A percentile compares a stretch with the other conserved stretches of the same genome.
phyloP scores from a whole-genome alignment of 1,284 basidiomycete genomes.

The Schizophyllum amplum region DNA sequence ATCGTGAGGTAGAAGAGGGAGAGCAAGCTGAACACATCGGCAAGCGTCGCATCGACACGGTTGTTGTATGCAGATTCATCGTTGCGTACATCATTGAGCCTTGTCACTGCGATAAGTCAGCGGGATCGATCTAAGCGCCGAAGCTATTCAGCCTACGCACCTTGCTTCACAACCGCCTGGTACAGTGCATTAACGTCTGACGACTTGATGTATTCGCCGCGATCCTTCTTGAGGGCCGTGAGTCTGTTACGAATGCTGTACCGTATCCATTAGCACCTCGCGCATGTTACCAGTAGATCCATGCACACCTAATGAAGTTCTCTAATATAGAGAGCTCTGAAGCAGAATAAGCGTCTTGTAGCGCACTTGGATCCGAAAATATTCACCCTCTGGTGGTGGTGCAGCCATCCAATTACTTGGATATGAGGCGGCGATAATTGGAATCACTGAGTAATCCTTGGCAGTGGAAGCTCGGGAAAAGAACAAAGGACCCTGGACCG shows the following conservation, averaged over 20 bases:
- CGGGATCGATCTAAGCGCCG: not conserved
- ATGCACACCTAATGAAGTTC: slow-evolving; percentile 79
- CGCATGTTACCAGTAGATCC: slow-evolving; percentile 1
- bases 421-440: too few relatives aligned
- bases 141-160: slow-evolving; percentile 32
- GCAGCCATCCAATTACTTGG: not conserved
- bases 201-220: slow-evolving; percentile 82
- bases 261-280: slow-evolving; percentile 19
- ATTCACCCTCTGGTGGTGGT: not conserved
- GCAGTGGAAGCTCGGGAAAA: too few relatives aligned
- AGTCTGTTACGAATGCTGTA: slow-evolving; percentile 84
- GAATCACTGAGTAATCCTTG: too few relatives aligned
- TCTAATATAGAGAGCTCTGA: slow-evolving; percentile 91
- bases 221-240: slow-evolving; percentile 84
- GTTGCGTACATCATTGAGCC: slow-evolving; percentile 87
- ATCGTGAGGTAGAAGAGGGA: slow-evolving; percentile 93
- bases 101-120: slow-evolving; percentile 60
- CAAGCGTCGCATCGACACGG: slow-evolving; percentile 84
- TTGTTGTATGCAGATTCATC: slow-evolving; percentile 74
- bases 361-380: not conserved
- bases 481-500: too few relatives aligned
- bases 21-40: slow-evolving; percentile 87
- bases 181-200: slow-evolving; percentile 93
- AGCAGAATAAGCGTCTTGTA: slow-evolving; percentile 14
- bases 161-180: slow-evolving; percentile 91